These are phyloP conservation scores for Samsoniella hepiali DNA, from an alignment of 2,329 filamentous ascomycete genomes.

Conservation along the genomic window DNA sequence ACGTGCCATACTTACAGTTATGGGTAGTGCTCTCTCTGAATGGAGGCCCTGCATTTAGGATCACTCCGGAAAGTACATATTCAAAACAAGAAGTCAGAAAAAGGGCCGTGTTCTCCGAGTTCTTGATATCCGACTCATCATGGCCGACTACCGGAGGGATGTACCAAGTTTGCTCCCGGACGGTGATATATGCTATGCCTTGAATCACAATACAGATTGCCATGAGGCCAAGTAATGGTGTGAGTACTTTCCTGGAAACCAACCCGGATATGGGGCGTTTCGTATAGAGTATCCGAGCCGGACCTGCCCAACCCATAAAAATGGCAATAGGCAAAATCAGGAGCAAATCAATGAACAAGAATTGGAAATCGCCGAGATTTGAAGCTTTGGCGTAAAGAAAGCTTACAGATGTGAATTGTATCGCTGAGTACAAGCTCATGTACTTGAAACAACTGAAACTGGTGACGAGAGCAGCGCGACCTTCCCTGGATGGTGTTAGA, in stretches of 20 bases:
- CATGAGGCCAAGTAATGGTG: conserved; percentile 87
- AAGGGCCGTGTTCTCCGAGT: conserved; percentile 88
- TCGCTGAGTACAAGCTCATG: conserved; percentile 98
- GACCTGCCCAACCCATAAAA: conserved; percentile 97
- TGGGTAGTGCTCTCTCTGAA: conserved; percentile 77
- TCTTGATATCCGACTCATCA: conserved; percentile 79
- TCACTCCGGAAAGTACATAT: conserved; percentile 86
- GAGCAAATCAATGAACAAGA: conserved; percentile 88
- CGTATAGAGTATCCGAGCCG: conserved; percentile 69
- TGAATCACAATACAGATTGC: conserved; percentile 75
- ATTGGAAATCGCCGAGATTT: conserved; percentile 96
- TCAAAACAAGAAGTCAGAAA: conserved; percentile 92
- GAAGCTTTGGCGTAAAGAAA: conserved; percentile 92
- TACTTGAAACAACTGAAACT: conserved; percentile 99
- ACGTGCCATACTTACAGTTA: conserved; percentile 61
- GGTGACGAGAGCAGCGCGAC: conserved; percentile 90
- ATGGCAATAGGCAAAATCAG: conserved; percentile 95
- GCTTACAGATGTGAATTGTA: conserved; percentile 95
- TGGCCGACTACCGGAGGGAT: conserved; percentile 73
- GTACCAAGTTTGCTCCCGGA: conserved; percentile 81
- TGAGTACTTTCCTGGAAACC: conserved; percentile 88
- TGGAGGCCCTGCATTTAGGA: conserved; percentile 86
- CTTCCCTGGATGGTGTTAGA: conserved; percentile 59
- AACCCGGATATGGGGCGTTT: conserved; percentile 91
- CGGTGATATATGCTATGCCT: conserved; percentile 66